Percentiles rank a stretch among this genome's conserved stretches.
These are phyloP conservation scores for Antitrichia curtipendula DNA, from an alignment of 225 moss, liverwort and hornwort species.

Conservation along the genomic window DNA sequence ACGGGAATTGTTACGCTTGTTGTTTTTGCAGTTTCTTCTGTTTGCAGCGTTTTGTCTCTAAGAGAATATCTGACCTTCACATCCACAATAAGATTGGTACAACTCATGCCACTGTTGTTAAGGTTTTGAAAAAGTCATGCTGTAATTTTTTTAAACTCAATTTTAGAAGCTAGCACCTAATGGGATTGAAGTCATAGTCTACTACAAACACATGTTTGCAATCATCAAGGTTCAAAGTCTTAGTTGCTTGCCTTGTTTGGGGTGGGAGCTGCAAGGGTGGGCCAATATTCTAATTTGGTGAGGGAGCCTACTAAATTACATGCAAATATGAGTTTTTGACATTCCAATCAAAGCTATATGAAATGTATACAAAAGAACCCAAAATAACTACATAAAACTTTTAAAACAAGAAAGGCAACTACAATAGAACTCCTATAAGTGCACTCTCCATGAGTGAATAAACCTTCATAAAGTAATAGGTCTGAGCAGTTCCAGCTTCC, in stretches of 20 bases:
- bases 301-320: no score
- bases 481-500: no score
- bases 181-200: no score
- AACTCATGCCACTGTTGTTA: no score
- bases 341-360: background rate
- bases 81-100: background rate
- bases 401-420: background rate
- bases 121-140: no score
- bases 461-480: no score
- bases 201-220: no score
- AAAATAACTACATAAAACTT: background rate
- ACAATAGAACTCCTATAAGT: no score
- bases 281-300: background rate
- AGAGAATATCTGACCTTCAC: background rate
- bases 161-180: background rate
- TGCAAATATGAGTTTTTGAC: no score
- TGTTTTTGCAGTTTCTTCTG: background rate
- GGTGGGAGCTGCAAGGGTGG: background rate
- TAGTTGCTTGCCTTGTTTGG: no score
- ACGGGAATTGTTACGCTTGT: background rate
- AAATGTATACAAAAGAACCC: background rate
- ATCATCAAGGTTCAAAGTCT: no score
- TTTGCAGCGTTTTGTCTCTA: background rate
- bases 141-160: background rate
- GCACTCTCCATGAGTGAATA: no score